A percentile compares a stretch with the other conserved stretches of the same genome.
Evolutionary conservation across 75 land plant species (phyloP).

Genomic region (Isoetes taiwanensis): DNA sequence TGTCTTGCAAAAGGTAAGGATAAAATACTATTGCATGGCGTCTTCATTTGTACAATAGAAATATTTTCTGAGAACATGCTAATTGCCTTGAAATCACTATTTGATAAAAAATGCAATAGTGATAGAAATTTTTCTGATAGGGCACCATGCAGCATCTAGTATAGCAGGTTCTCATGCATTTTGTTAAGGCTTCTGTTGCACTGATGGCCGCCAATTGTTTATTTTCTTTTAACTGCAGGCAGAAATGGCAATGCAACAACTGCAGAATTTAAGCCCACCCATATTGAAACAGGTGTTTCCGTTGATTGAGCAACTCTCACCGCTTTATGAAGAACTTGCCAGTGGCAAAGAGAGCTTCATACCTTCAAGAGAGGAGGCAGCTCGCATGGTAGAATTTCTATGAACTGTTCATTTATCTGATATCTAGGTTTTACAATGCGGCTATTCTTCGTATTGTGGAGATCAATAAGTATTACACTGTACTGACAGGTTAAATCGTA

Average conservation of each 20-base stretch:
- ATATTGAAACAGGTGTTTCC: slow-evolving; percentile 88
- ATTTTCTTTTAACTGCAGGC: slow-evolving; percentile 63
- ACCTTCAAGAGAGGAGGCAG: slow-evolving; percentile 81
- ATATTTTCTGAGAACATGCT: no score
- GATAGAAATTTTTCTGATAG: no score
- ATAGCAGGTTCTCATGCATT: no score
- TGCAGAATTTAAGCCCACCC: slow-evolving; percentile 66
- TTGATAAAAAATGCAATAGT: no score
- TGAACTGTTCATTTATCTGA: background rate
- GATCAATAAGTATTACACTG: background rate
- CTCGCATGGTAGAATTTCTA: slow-evolving; percentile 44
- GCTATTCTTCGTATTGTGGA: background rate
- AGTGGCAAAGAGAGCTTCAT: slow-evolving; percentile 79
- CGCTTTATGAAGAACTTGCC: slow-evolving; percentile 74
- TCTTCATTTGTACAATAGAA: no score
- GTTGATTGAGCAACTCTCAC: slow-evolving; percentile 84
- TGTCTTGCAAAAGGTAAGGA: no score
- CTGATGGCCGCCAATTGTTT: no score
- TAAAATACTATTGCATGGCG: no score
- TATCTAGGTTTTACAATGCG: no score
- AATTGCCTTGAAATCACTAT: no score
- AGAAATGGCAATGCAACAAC: slow-evolving; percentile 56
- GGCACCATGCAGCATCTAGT: no score
- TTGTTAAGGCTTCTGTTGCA: no score
- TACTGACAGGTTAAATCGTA: slow-evolving; percentile 61